phyloP scores from a whole-genome alignment of 352 stramenopile species.

The Phytophthora crassamura region DNA sequence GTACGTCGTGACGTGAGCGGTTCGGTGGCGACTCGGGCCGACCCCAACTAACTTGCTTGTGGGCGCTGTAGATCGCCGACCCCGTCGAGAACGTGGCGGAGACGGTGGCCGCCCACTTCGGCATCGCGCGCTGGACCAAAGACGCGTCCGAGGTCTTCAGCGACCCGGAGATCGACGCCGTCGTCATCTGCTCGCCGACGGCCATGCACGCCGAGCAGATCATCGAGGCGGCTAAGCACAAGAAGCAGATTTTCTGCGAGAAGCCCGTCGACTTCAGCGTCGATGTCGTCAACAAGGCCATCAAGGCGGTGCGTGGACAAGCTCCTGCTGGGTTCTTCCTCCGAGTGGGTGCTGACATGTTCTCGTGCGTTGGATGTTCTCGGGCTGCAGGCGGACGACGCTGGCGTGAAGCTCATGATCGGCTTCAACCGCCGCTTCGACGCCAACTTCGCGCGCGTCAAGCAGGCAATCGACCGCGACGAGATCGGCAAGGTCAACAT shows the following conservation, averaged over 20 bases:
- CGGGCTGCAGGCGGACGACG: slow-evolving; percentile 28
- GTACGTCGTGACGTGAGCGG: not conserved
- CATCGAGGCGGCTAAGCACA: slow-evolving; percentile 89
- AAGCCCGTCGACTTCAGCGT: slow-evolving; percentile 94
- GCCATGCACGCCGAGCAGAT: slow-evolving; percentile 95
- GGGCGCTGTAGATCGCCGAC: slow-evolving; percentile 46
- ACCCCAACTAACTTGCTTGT: not conserved
- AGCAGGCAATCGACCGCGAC: slow-evolving; percentile 76
- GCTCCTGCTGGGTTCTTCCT: too few relatives aligned
- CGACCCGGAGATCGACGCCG: slow-evolving; percentile 93
- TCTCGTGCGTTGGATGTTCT: too few relatives aligned
- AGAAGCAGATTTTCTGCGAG: slow-evolving; percentile 96
- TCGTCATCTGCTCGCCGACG: slow-evolving; percentile 97
- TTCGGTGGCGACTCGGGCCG: slow-evolving; percentile 12
- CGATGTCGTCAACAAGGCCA: slow-evolving; percentile 52
- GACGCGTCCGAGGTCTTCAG: slow-evolving; percentile 91
- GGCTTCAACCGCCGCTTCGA: slow-evolving; percentile 95
- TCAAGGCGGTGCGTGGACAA: slow-evolving; percentile 34
- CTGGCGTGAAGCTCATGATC: slow-evolving; percentile 95
- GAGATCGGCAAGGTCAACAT: slow-evolving; percentile 93
- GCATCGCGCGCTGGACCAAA: slow-evolving; percentile 63
- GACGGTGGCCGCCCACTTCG: slow-evolving; percentile 39
- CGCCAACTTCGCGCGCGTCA: slow-evolving; percentile 93
- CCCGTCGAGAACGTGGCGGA: slow-evolving; percentile 34
- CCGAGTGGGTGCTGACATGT: too few relatives aligned